Base-by-base conservation (phyloP, 2,329 filamentous ascomycete species). In the Alternaria sp. region DNA sequence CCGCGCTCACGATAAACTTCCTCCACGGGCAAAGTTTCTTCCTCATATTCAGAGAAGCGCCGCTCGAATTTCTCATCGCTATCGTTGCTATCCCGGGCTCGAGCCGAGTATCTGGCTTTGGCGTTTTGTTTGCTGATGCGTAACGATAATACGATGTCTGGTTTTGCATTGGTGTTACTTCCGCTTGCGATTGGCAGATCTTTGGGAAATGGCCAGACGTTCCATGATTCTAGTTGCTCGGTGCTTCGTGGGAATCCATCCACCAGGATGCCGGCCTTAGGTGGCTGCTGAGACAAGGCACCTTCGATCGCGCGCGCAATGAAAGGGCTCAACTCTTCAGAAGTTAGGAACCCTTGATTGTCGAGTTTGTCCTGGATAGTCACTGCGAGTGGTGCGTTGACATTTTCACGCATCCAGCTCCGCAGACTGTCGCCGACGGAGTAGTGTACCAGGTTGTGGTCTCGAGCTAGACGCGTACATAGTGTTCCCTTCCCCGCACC, bases 31-130 rank as follows among this genome's bases (percentile, higher is more conserved):
- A 59, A 8, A 23, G 47, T 53, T 28, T 59, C 57, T 26, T n/a
- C 25, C 19, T 59, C 26, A 4, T 53, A 52, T 15, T 59, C 57
- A 6, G 47, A 25, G 15, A 46, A 53, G 5, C 57, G 57, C 17
- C 47, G 28, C 49, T 59, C 57, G 9, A 59, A 59, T 49, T 53
- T 59, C 46, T 58, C 56, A 21, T 51, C 9, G 30, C 46, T 58
- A 26, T 58, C 56, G 25, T 58, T 58, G 17, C 56, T 58, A 30
- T 51, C 56, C 11, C 46, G 32, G 7, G 32, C 56, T 23, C 56
- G 46, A n/a, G 56, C 56, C 6, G 17, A 51, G 5, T 58, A 58
- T 50, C 56, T 58, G 26, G 32, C 46, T 23, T 51, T 58, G 5
- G 56, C 56, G 12, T 51, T 58, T 15, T 44, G 32, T 32, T 58